Base-by-base conservation (phyloP, 768 basidiomycete genomes). In the Pulveroboletus sp. region DNA sequence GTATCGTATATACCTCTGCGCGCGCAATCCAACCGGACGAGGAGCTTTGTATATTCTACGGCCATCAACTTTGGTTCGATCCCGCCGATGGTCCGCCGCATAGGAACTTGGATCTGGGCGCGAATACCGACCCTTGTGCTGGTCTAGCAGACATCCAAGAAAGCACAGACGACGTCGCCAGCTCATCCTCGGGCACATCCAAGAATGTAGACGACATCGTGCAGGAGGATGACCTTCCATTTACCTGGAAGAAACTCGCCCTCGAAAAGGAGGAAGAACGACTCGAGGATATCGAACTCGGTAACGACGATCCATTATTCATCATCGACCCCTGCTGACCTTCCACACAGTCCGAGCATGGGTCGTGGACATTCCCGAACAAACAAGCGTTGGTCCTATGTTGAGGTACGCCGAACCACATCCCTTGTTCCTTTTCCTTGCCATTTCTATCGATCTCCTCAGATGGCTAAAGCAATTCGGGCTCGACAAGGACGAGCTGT, bases 11-110 rank as follows among this genome's bases (percentile, higher is more conserved):
- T 58, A 75, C 71, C 1, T 80, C 87, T 0, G 67, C 70, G 6
- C 78, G 80, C 6, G 61, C 72, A 21, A 69, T 93, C 28, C 52
- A 73, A 14, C 60, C 72, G 2, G 81, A 75, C 27, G 87, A 93
- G 58, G 90, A 93, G 63, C 74, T 91, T 11, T 87, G 82, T 59
- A 89, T 92, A 52, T 88, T 79, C 61, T 87, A 90, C 59, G 86
- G 82, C 3, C 79, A 79, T 51, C 77, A 77, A 18, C 73, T 85
- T 21, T 21, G 21, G 83, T 85, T 84, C 54, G 61, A 76, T n/a
- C 74, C 74, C 8, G 60, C 69, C n/a, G 74, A 63, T 17, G 43
- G 30, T 18, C 26, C 57, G 12, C 39, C 30, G 14, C 6, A 32
- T 6, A 24, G 38, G 5, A 30, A 14, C 33, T 21, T 40, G 28